Conservation (phyloP, 768 basidiomycete genomes). For the Suillus hirtellus region DNA sequence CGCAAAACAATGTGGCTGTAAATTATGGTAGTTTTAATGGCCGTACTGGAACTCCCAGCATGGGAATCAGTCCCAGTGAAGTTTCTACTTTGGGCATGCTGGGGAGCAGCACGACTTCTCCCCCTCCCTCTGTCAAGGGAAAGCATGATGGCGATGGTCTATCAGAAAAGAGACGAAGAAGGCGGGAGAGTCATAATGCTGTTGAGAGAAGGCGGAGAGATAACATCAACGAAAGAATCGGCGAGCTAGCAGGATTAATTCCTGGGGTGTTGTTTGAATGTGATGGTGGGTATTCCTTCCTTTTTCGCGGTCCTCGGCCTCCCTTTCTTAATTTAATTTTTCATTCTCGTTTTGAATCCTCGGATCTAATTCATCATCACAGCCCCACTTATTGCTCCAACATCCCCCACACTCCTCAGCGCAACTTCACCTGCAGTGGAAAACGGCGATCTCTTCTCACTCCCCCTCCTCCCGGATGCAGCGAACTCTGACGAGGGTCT, state of each 20-base stretch:
- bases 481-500: constrained; percentile 18
- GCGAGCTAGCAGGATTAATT: constrained; percentile 84
- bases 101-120: constrained; percentile 15
- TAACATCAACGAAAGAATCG: constrained; percentile 96
- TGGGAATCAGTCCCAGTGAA: constrained; percentile 30
- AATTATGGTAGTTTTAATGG: constrained; percentile 6
- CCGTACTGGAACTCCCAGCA: constrained; percentile 19
- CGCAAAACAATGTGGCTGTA: constrained; percentile 19
- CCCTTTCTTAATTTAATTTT: not conserved
- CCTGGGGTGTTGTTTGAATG: constrained; percentile 82
- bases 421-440: constrained; percentile 5
- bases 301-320: constrained; percentile 8
- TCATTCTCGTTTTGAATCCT: not conserved
- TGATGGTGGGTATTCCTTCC: constrained; percentile 33
- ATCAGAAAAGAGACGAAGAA: constrained; percentile 76
- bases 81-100: constrained; percentile 24
- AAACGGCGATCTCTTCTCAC: constrained; percentile 8
- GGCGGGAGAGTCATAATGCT: constrained; percentile 89
- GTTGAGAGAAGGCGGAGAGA: constrained; percentile 86
- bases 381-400: constrained; percentile 9
- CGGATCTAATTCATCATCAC: not conserved
- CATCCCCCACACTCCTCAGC: not conserved
- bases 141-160: constrained; percentile 28
- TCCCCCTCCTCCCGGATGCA: constrained; percentile 1
- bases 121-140: constrained; percentile 17